Conservation (phyloP, 1,139 yeast genomes). For the Diutina scorzettiae region DNA sequence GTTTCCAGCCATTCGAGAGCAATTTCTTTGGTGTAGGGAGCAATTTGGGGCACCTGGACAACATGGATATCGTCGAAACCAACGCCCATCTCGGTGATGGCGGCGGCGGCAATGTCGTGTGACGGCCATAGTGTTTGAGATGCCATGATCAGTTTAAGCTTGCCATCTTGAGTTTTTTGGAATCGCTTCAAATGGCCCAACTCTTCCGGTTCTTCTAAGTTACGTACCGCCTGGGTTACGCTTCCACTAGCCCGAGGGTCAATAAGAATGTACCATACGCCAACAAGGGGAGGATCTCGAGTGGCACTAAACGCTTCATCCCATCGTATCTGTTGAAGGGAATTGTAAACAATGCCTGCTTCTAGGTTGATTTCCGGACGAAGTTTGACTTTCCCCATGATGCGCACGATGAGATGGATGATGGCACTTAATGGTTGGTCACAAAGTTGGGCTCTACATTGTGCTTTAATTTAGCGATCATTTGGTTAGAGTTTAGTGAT, state of each 20-base stretch:
- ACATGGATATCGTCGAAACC: neutral
- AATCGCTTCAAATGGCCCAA: constrained; percentile 2
- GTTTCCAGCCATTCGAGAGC: constrained; percentile 49
- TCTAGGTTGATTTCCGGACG: constrained; percentile 2
- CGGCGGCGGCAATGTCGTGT: neutral
- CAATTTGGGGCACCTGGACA: constrained; percentile 24
- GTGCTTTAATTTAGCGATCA: too few species aligned
- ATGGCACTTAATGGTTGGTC: neutral
- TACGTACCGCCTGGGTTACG: neutral
- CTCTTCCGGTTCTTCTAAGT: neutral
- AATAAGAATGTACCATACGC: neutral
- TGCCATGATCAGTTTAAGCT: neutral
- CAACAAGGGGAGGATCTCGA: neutral
- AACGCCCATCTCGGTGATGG: neutral
- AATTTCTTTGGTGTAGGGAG: constrained; percentile 54
- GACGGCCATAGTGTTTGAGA: neutral
- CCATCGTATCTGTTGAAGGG: constrained; percentile 1
- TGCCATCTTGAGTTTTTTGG: neutral
- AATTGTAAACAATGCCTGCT: constrained; percentile 1
- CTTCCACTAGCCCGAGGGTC: neutral
- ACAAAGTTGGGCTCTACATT: too few species aligned
- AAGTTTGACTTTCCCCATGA: constrained; percentile 1
- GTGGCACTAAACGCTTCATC: constrained; percentile 3
- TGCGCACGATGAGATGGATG: neutral
- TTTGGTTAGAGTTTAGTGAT: too few species aligned